These are phyloP conservation scores for Thielaviopsis ethacetica DNA, from an alignment of 2,329 filamentous ascomycete species.

Conservation along the genomic window DNA sequence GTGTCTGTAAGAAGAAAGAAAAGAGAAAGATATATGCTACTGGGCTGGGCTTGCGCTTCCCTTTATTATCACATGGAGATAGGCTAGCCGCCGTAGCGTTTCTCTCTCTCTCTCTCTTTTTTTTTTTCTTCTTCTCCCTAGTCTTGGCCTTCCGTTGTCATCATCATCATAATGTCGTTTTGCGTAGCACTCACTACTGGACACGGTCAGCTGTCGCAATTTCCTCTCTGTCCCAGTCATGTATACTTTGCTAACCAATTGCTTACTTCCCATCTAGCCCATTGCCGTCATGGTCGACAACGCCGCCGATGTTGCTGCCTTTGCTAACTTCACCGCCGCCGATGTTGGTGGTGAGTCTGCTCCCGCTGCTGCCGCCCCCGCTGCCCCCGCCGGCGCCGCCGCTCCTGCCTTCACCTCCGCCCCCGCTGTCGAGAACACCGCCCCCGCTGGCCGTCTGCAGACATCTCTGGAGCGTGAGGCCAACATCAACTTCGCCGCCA, in stretches of 20 bases:
- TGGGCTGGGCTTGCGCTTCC: conserved; percentile 10
- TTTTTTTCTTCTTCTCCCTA: conserved; percentile 7
- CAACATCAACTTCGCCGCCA: conserved; percentile 54
- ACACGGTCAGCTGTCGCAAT: not conserved
- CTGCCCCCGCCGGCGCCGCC: conserved; percentile 42
- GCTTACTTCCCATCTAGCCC: conserved; percentile 40
- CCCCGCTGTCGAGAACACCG: conserved; percentile 48
- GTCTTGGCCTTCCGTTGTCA: not conserved
- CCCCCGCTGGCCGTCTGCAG: conserved; percentile 62
- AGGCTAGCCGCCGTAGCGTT: conserved; percentile 5
- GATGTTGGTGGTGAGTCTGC: conserved; percentile 70
- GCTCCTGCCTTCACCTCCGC: conserved; percentile 23
- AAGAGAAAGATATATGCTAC: not conserved
- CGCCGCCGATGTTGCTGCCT: conserved; percentile 69
- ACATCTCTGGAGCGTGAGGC: conserved; percentile 70
- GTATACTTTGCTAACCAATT: conserved; percentile 1
- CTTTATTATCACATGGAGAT: not conserved
- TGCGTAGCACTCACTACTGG: not conserved
- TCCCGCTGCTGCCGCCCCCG: conserved; percentile 46
- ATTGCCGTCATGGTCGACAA: conserved; percentile 94
- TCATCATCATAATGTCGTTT: not conserved
- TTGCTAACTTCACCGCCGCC: conserved; percentile 72
- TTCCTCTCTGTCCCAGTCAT: not conserved
- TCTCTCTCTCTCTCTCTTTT: conserved; percentile 7
- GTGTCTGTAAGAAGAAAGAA: not conserved